phyloP scores from a whole-genome alignment of 768 basidiomycete species.

The Cystofilobasidium ferigula region DNA sequence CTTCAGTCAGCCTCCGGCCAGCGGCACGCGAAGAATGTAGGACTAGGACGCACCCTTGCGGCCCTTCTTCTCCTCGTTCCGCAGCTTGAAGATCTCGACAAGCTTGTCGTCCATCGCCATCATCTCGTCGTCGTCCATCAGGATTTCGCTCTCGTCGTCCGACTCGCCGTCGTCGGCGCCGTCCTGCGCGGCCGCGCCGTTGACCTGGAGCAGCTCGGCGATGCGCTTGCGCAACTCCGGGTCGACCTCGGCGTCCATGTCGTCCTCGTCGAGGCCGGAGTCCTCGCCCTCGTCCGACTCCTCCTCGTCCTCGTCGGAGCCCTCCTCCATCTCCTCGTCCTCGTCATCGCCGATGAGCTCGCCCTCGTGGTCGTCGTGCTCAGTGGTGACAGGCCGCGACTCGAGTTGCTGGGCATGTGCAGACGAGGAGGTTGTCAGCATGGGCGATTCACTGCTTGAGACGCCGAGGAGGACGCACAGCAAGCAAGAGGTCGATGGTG shows the following conservation, averaged over 20 bases:
- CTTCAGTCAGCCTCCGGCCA: neutral
- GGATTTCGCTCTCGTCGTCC: slow-evolving; percentile 37
- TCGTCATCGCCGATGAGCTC: slow-evolving; percentile 36
- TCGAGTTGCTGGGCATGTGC: slow-evolving; percentile 18
- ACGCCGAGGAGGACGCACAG: slow-evolving; percentile 46
- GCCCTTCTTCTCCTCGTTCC: slow-evolving; percentile 50
- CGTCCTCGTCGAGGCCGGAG: slow-evolving; percentile 37
- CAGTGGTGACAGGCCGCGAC: slow-evolving; percentile 26
- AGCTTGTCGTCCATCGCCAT: slow-evolving; percentile 88
- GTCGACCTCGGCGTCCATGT: slow-evolving; percentile 39
- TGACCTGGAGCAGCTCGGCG: slow-evolving; percentile 41
- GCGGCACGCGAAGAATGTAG: too few relatives aligned
- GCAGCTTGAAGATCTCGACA: slow-evolving; percentile 68
- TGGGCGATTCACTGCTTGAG: slow-evolving; percentile 1
- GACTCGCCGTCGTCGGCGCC: slow-evolving; percentile 46
- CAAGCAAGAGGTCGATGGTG: slow-evolving; percentile 68
- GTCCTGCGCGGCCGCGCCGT: slow-evolving; percentile 44
- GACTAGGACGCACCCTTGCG: slow-evolving; percentile 50
- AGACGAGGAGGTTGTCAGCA: slow-evolving; percentile 4
- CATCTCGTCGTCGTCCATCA: slow-evolving; percentile 96
- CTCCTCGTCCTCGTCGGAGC: slow-evolving; percentile 43
- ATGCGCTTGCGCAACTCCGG: slow-evolving; percentile 54
- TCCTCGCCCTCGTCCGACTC: slow-evolving; percentile 36
- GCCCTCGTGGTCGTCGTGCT: slow-evolving; percentile 32
- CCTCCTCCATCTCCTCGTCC: slow-evolving; percentile 38